phyloP scores from a whole-genome alignment of 2,329 filamentous ascomycete genomes.

The Penicillium sp. region DNA sequence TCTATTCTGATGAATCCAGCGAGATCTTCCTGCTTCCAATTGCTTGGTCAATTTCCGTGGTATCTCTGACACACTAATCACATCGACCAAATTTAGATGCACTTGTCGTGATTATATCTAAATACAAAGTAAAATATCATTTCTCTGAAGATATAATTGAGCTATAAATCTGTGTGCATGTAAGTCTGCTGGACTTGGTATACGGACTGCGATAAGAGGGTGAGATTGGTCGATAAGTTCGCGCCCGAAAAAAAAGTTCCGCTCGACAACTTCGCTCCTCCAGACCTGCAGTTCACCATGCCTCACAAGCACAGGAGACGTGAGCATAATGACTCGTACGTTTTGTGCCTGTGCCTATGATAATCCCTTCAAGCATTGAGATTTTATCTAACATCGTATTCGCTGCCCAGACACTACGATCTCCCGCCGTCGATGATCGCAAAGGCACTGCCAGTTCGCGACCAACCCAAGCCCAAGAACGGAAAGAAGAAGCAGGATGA shows the following conservation, averaged over 20 bases:
- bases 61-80: no score
- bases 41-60: no score
- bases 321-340: conserved; percentile 53
- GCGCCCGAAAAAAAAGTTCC: conserved; percentile 24
- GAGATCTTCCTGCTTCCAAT: no score
- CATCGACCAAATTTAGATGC: no score
- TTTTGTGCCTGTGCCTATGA: conserved; percentile 7
- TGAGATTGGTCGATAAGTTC: conserved; percentile 13
- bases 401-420: conserved; percentile 46
- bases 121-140: no score
- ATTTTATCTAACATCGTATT: conserved; percentile 16
- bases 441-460: conserved; percentile 57
- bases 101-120: no score
- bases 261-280: conserved; percentile 14
- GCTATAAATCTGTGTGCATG: no score
- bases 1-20: no score
- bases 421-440: conserved; percentile 62
- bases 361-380: background rate
- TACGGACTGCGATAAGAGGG: conserved; percentile 22
- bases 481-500: conserved; percentile 25
- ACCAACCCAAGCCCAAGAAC: conserved; percentile 40
- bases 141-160: no score
- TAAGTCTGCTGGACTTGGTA: no score
- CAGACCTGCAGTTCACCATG: conserved; percentile 55
- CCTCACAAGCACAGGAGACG: conserved; percentile 80